Conservation (phyloP, 306 rosid species). For the Cicer cuneatum region DNA sequence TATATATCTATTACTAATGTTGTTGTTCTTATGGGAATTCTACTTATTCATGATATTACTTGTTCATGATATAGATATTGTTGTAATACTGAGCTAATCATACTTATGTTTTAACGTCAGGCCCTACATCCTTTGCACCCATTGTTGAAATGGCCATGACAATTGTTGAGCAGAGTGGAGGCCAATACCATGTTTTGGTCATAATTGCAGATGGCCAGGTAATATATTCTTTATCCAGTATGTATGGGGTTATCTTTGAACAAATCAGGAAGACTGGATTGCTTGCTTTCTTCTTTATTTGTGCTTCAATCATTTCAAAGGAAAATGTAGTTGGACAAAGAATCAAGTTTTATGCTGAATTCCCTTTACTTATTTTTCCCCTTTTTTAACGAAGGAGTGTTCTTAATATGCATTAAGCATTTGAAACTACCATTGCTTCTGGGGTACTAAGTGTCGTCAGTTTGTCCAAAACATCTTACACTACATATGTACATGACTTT, state of each 20-base stretch:
- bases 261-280: constrained; percentile 3
- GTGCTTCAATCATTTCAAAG: not conserved
- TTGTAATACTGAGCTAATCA: constrained; percentile 17
- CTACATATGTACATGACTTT: constrained; percentile 7
- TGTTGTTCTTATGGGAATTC: constrained; percentile 5
- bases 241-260: not conserved
- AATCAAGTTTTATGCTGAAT: too few species aligned
- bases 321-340: not conserved
- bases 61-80: constrained; percentile 18
- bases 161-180: constrained; percentile 88
- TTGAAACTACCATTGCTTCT: too few species aligned
- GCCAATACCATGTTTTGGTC: constrained; percentile 75
- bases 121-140: constrained; percentile 97
- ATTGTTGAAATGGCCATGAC: constrained; percentile 93
- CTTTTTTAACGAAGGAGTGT: too few species aligned
- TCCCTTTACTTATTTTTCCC: too few species aligned
- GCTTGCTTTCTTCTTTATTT: constrained; percentile 14
- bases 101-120: constrained; percentile 52
- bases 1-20: constrained; percentile 31
- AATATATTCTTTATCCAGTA: constrained; percentile 38
- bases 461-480: constrained; percentile 9
- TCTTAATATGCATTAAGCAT: too few species aligned
- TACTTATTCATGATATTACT: constrained; percentile 26
- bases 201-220: constrained; percentile 98
- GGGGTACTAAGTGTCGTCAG: too few species aligned